These are phyloP conservation scores for Chytriomyces sp. DNA, from an alignment of 192 early-diverging fungal genomes.

Conservation along the genomic window DNA sequence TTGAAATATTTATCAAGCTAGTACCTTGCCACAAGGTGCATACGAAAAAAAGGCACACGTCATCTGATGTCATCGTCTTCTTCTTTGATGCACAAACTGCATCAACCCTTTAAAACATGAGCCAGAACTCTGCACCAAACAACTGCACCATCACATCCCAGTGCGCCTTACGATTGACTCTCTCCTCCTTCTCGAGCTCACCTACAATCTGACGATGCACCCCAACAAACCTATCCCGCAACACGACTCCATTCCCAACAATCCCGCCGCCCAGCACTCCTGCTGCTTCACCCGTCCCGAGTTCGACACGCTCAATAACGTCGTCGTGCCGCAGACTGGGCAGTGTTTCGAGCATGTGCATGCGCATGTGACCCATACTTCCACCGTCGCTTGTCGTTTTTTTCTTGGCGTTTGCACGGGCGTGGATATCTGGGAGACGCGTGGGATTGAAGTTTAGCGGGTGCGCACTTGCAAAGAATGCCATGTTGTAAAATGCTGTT, in stretches of 20 bases:
- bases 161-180: constrained; percentile 63
- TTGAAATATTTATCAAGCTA: too few species aligned
- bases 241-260: constrained; percentile 64
- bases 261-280: constrained; percentile 63
- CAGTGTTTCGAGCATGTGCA: constrained; percentile 58
- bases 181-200: constrained; percentile 66
- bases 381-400: constrained; percentile 31
- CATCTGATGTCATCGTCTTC: too few species aligned
- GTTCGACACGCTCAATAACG: constrained; percentile 28
- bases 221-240: constrained; percentile 56
- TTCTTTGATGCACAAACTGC: too few species aligned
- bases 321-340: constrained; percentile 23
- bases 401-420: background rate
- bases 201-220: constrained; percentile 71
- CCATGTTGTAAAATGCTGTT: constrained; percentile 67
- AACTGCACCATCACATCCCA: constrained; percentile 76
- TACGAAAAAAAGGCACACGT: too few species aligned
- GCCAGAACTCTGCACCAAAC: constrained; percentile 75
- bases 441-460: constrained; percentile 54
- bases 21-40: too few species aligned
- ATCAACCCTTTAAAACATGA: constrained; percentile 16
- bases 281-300: constrained; percentile 38
- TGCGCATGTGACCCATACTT: constrained; percentile 49
- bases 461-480: constrained; percentile 65
- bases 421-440: constrained; percentile 40